Evolutionary conservation across 2,329 filamentous ascomycete species (phyloP), one percentile per base, ranked within the genome.

Genomic region (Graphilbum ipis-grandicollis): DNA sequence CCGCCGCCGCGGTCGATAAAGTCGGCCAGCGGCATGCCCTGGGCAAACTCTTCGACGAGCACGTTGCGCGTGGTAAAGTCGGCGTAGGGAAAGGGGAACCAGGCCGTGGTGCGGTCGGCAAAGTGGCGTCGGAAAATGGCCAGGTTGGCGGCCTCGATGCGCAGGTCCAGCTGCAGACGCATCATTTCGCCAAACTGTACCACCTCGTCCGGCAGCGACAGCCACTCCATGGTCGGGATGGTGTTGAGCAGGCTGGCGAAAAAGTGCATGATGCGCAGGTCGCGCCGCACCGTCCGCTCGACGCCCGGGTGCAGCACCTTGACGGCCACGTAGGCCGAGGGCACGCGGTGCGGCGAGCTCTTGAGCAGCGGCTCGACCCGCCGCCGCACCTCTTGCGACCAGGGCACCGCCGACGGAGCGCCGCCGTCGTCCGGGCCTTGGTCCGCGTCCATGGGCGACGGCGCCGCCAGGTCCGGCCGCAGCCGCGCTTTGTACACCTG

Each of bases 161-260:
- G 79, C 26, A 98, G 66, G 56, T 98, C 90, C 3, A 98, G 66
- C 53, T 98, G 90, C n/a, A 96, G 63, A 49, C 79, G 79, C 90
- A 98, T 98, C 90, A 98, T 98, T 52, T 92, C 81, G 19, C 86
- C 88, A 51, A 98, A 98, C 50, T 96, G 85, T 13, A 67, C 59
- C 3, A 96, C 90, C 54, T 98, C 90, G 47, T 94, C 88, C 0
- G 90, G 90, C 9, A 98, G 72, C 0, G 88, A 94, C 6, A 98
- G 66, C 90, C 90, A 98, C 56, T 96, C 84, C 51, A 98, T 90
- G 0, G 86, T 93, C 1, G 90, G 90, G 23, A 98, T 79, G 2
- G 70, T 60, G 55, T 96, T 93, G 46, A 98, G 75, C 6, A 80
- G 50, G 0, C 72, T 67, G 14, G 90, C 90, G 50, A 98, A 94